Evolutionary conservation across 441 rosid species (phyloP), one percentile per base, ranked within the genome.

Genomic region (Pelargonium fulgidum): DNA sequence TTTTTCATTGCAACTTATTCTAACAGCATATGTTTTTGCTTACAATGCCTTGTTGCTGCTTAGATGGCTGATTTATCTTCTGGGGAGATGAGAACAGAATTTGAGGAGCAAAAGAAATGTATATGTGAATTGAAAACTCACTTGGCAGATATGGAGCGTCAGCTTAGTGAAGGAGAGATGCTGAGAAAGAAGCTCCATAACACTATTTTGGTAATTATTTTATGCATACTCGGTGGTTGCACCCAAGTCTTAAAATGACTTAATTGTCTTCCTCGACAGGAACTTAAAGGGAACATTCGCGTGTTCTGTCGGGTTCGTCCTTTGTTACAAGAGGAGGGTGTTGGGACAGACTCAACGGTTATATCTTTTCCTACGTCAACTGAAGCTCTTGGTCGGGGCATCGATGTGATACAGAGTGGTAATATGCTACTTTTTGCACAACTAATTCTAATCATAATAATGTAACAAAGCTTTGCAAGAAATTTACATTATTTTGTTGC

Each of bases 251-350:
- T 9, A 26, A 17, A 26, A 45, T 8, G 17, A 71, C 67, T 70
- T 78, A 65, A 47, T 72, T 14, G 26, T 39, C 2, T 69, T 62
- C 61, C 50, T 36, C 79, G 50, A 14, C 75, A 95, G 99, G 99
- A 95, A 84, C 77, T 95, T 7, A 95, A 95, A 87, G 99, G 99
- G 16, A 95, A 95, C 68, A 95, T 95, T 62, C 87, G 98, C 0
- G 99, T 95, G 0, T 95, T 95, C 73, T 95, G 98, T 69, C 84
- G 99, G 73, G 99, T 95, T 17, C 94, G 99, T 9, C 99, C 98
- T 33, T 56, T 82, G 68, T 76, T 89, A 74, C 93, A 92, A 0
- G 97, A 95, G 69, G 98, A 95, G 74, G 87, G 89, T 68, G 83
- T 59, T 62, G 88, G 83, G 42, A 50, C 79, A 20, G 99, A 90